Evolutionary conservation across 495 filamentous ascomycete genomes (phyloP), one percentile per base, ranked within the genome.

Genomic region (Annulohypoxylon maeteangense): DNA sequence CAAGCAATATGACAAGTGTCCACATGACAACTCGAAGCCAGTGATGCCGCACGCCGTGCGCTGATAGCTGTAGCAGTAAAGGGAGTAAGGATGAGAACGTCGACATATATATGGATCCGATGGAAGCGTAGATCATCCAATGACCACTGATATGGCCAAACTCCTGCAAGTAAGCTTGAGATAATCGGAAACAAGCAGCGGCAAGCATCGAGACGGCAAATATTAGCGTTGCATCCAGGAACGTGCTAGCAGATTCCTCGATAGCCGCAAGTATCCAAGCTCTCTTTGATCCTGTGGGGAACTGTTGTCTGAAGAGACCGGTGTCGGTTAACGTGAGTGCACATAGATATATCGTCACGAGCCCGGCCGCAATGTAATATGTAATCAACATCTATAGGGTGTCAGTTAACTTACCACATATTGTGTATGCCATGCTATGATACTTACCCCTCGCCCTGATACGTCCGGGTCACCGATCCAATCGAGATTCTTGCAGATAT

Each of bases 151-250:
- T 22, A n/a, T n/a, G 14, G 7, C 42, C 42, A 7, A 1, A 23
- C 1, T 55, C 54, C 32, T 53, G 58, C 0, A 32, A 51, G 14
- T 45, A 34, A 18, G 59, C 51, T 57, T 44, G 59, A 10, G 51
- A 34, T 44, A 65, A 44, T 8, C 62, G 38, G 29, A 65, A 65
- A 31, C 62, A 65, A 18, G 59, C 54, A 22, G 67, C 67, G 12
- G 32, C 60, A 32, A 70, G 57, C 67, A 70, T 64, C 8, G 67
- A 51, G 32, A 58, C 25, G 3, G 67, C 36, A 23, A 70, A 70
- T 1, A 70, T 23, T 11, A 64, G 23, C 29, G 60, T 38, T 12
- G 53, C 18, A 47, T 70, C 67, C 25, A 70, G 42, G n/a, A 70
- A 70, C 4, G 60, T 53, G 53, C 45, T 70, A 29, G 50, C 29